A percentile compares a stretch with the other conserved stretches of the same genome.
phyloP scores from a whole-genome alignment of 192 early-diverging fungal species.

The Backusella psychrophila region DNA sequence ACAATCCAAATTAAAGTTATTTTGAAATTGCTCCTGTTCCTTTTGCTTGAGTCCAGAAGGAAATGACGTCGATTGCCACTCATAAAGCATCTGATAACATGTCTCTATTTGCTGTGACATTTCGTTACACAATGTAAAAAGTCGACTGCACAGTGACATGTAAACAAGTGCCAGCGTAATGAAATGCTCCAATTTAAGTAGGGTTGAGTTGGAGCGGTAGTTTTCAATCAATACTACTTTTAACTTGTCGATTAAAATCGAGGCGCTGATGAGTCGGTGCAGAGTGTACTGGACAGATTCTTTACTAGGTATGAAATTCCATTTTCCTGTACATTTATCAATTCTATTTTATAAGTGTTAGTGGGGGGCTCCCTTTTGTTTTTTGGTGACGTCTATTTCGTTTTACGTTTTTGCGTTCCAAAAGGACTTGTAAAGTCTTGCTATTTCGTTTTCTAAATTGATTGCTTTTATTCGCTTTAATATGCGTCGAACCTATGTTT shows the following conservation, averaged over 20 bases:
- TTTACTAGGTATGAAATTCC: constrained; percentile 14
- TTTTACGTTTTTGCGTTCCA: constrained; percentile 22
- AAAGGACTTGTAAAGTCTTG: constrained; percentile 17
- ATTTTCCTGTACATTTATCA: constrained; percentile 9
- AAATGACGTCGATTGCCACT: constrained; percentile 12
- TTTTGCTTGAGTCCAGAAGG: constrained; percentile 17
- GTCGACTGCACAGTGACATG: constrained; percentile 15
- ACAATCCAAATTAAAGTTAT: not conserved
- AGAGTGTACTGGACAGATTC: constrained; percentile 27
- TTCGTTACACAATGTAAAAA: not conserved
- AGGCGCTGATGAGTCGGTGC: constrained; percentile 18
- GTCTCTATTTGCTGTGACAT: constrained; percentile 9
- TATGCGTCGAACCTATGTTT: constrained; percentile 23
- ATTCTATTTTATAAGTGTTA: not conserved
- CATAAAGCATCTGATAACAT: constrained; percentile 16
- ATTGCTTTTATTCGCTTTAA: constrained; percentile 30
- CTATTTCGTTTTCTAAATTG: constrained; percentile 4
- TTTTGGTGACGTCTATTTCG: not conserved
- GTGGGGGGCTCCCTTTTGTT: not conserved
- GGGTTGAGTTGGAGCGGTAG: constrained; percentile 19
- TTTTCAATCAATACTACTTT: constrained; percentile 23
- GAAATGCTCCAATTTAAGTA: constrained; percentile 27
- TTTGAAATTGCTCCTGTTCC: not conserved
- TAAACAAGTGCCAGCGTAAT: constrained; percentile 18
- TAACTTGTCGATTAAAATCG: constrained; percentile 28